Percentiles rank a stretch among this genome's conserved stretches.
These are phyloP conservation scores for Pistacia atlantica DNA, from an alignment of 345 rosid genomes.

Conservation along the genomic window DNA sequence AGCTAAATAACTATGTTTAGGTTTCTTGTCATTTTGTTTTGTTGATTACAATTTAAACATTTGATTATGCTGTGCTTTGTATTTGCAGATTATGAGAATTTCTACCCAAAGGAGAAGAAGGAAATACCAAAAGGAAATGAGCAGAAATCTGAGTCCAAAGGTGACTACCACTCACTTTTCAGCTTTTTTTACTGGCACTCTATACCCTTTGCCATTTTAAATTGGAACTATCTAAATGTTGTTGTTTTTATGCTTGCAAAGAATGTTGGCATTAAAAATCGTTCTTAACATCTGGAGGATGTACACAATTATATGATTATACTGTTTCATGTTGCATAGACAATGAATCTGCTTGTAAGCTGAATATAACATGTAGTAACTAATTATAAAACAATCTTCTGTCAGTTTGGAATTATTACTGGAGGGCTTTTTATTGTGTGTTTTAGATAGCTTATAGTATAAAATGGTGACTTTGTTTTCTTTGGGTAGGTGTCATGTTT, in stretches of 20 bases:
- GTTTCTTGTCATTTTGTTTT: not conserved
- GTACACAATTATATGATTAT: not conserved
- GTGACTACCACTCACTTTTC: slow-evolving; percentile 28
- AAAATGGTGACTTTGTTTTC: not conserved
- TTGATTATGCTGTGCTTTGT: not conserved
- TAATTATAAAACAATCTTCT: not conserved
- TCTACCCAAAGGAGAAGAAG: slow-evolving; percentile 80
- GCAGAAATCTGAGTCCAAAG: slow-evolving; percentile 84
- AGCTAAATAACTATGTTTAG: not conserved
- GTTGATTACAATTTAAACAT: not conserved
- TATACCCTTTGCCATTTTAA: not conserved
- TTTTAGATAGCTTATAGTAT: not conserved
- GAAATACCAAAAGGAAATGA: slow-evolving; percentile 73
- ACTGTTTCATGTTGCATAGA: not conserved
- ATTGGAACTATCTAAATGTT: not conserved
- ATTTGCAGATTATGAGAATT: slow-evolving; percentile 82
- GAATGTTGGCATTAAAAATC: not conserved
- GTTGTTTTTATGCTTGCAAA: not conserved
- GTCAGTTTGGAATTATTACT: not conserved
- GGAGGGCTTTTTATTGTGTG: not conserved
- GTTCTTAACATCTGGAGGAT: not conserved
- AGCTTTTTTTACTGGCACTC: not conserved
- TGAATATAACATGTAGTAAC: not conserved
- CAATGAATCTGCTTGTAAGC: not conserved
- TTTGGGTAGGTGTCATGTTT: not conserved